phyloP scores from a whole-genome alignment of 169 alveolate species.

The Theileria orientalis region DNA sequence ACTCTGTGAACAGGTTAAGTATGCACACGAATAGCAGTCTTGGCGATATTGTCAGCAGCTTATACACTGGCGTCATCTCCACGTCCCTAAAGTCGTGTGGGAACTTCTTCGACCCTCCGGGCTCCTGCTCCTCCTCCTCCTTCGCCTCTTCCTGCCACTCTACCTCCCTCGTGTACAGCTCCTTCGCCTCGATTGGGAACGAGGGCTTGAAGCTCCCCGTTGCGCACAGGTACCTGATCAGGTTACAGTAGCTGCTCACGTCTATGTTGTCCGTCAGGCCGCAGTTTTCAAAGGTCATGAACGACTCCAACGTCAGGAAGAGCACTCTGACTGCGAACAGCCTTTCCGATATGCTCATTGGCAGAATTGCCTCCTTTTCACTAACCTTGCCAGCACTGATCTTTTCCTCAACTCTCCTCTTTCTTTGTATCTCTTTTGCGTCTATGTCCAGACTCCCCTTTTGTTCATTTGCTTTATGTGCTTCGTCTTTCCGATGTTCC shows the following conservation, averaged over 20 bases:
- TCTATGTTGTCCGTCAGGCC: constrained; percentile 18
- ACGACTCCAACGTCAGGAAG: constrained; percentile 35
- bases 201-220: constrained; percentile 28
- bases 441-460: not conserved
- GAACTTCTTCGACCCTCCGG: not conserved
- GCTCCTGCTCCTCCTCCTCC: too few species aligned
- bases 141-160: constrained; percentile 36
- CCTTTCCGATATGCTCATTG: constrained; percentile 19
- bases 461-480: not conserved
- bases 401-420: not conserved
- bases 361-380: not conserved
- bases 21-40: constrained; percentile 43
- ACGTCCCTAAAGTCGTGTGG: not conserved
- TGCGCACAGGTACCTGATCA: constrained; percentile 21
- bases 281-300: constrained; percentile 48
- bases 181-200: constrained; percentile 23
- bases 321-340: constrained; percentile 34
- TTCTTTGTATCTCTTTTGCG: not conserved
- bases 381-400: not conserved
- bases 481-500: too few species aligned
- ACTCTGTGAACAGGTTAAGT: constrained; percentile 19
- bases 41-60: constrained; percentile 39
- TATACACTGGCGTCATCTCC: constrained; percentile 14
- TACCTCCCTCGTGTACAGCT: constrained; percentile 3
- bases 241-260: constrained; percentile 31